Evolutionary conservation across 352 stramenopile genomes (phyloP), one percentile per base, ranked within the genome.

Genomic region (Elongisporangium prolatum): DNA sequence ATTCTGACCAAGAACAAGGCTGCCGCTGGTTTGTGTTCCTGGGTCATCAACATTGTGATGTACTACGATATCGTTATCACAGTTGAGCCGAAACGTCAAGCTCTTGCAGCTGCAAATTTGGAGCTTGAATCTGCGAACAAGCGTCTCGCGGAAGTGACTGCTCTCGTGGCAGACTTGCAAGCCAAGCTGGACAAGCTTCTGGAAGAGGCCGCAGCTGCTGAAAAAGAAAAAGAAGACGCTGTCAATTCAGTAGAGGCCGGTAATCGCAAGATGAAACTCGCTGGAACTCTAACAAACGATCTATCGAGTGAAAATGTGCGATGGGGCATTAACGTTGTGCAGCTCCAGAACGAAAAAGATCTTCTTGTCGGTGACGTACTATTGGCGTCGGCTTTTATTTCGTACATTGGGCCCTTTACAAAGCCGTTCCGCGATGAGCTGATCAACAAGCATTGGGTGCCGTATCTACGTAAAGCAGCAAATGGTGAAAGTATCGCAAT

Each of bases 51-150:
- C 63, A 98, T 98, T 47, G 92, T 98, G 48, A 95, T 92, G 74
- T 98, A 98, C 78, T 98, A 98, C 75, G 93, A 98, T 69, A 98
- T 98, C 48, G 77, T 98, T 1, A 74, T 98, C 47, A 97, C 92
- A 0, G 91, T 98, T 18, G 94, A 98, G 72, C 95, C 95, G 7
- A 98, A 98, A 71, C 88, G 95, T 28, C 84, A 93, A 57, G 93
- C 93, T 5, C 72, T 98, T 5, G 87, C 87, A 0, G 84, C 95
- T 38, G 95, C 94, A 1, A 98, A 98, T 50, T 55, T 89, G 1
- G 89, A 98, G 59, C 80, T 98, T 0, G 89, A 95, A 38, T 64
- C 84, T 17, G 94, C 94, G 22, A 98, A 98, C 76, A 86, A 80
- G 49, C 85, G 89, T 34, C 77, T 98, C 0, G 65, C 61, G 5